phyloP scores from a whole-genome alignment of 345 rosid species.

The Sisymbrium irio region DNA sequence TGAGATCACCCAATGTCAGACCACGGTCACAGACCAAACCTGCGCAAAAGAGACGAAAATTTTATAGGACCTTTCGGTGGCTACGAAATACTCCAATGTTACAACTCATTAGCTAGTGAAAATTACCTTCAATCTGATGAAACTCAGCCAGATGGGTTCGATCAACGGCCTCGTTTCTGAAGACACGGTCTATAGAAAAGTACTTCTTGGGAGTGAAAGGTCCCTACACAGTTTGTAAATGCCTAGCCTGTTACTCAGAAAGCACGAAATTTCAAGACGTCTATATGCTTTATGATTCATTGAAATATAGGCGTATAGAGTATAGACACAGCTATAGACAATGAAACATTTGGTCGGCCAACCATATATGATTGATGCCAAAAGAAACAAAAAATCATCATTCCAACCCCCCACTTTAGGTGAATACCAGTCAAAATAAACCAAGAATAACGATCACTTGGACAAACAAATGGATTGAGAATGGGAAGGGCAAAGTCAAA shows the following conservation, averaged over 20 bases:
- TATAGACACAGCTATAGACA: background rate
- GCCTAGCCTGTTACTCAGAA: background rate
- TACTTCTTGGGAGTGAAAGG: conserved; percentile 79
- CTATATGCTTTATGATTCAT: background rate
- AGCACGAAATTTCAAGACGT: background rate
- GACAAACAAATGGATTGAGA: background rate
- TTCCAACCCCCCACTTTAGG: background rate
- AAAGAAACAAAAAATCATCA: background rate
- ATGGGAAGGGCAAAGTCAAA: background rate
- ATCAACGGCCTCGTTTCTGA: conserved; percentile 98
- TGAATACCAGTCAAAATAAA: background rate
- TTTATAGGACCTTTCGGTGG: background rate
- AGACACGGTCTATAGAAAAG: conserved; percentile 95
- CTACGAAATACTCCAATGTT: background rate
- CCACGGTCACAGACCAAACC: conserved; percentile 92
- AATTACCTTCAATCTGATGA: conserved; percentile 95
- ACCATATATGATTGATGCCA: background rate
- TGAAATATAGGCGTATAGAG: background rate
- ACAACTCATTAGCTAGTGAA: conserved; percentile 1
- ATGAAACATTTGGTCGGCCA: background rate
- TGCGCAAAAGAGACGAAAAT: conserved; percentile 37
- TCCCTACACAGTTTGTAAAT: conserved; percentile 35
- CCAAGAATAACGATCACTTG: background rate
- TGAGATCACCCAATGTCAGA: conserved; percentile 88
- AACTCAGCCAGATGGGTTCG: conserved; percentile 96